Evolutionary conservation across 2,329 filamentous ascomycete genomes (phyloP).

Genomic region (Diaporthe humulicola): DNA sequence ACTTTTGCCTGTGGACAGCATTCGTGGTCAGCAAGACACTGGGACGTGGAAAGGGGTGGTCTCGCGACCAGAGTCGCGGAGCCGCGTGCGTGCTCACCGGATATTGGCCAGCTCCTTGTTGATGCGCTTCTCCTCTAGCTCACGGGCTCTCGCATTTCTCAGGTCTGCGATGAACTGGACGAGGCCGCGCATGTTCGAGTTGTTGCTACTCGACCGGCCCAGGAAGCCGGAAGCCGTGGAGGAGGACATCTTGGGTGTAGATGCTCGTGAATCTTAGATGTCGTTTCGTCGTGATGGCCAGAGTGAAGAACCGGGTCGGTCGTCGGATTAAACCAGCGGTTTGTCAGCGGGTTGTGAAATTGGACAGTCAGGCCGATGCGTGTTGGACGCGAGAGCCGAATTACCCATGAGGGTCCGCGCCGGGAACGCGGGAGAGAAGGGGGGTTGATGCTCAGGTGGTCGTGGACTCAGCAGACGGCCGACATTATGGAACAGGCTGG

Average conservation of each 20-base stretch:
- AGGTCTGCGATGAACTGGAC: constrained; percentile 99
- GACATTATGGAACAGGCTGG: constrained; percentile 31
- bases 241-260: constrained; percentile 60
- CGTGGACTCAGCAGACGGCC: constrained; percentile 27
- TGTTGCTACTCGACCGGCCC: constrained; percentile 74
- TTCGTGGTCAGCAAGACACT: not conserved
- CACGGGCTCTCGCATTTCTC: constrained; percentile 92
- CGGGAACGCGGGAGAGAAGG: not conserved
- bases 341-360: not conserved
- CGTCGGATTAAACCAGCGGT: not conserved
- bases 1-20: constrained; percentile 78
- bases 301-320: not conserved
- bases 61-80: not conserved
- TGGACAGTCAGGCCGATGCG: constrained; percentile 37
- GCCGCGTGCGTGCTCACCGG: constrained; percentile 62
- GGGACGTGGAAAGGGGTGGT: not conserved
- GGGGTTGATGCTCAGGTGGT: constrained; percentile 17
- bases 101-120: constrained; percentile 99
- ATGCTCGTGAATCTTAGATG: constrained; percentile 9
- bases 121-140: constrained; percentile 98
- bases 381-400: constrained; percentile 34
- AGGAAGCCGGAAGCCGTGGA: constrained; percentile 72
- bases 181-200: constrained; percentile 82
- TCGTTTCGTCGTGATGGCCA: constrained; percentile 12
- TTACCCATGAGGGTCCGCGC: constrained; percentile 38